phyloP scores from a whole-genome alignment of 2,329 filamentous ascomycete species.

The Akanthomyces muscarius region DNA sequence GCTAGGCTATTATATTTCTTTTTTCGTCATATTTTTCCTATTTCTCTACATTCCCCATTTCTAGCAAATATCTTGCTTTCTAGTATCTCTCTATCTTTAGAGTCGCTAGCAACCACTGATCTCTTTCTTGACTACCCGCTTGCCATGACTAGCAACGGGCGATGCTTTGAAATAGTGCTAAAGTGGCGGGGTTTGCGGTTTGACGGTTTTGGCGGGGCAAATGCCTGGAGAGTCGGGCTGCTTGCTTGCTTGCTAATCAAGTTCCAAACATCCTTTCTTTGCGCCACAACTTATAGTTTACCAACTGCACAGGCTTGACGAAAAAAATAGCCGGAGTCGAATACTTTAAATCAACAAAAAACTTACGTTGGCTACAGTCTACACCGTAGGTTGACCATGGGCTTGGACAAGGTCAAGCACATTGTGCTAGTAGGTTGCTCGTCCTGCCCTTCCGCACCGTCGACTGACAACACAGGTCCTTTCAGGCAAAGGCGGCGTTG shows the following conservation, averaged over 20 bases:
- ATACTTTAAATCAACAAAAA: not conserved
- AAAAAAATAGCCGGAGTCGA: not conserved
- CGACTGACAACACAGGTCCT: constrained; percentile 52
- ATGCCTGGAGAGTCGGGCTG: constrained; percentile 3
- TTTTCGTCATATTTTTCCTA: too few relatives aligned
- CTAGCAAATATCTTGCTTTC: too few relatives aligned
- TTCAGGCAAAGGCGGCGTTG: constrained; percentile 95
- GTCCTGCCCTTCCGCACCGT: not conserved
- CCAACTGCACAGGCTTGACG: not conserved
- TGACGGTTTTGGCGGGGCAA: constrained; percentile 6
- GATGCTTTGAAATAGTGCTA: too few relatives aligned
- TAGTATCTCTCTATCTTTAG: too few relatives aligned
- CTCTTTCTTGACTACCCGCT: too few relatives aligned
- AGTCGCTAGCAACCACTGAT: too few relatives aligned
- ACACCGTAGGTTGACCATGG: constrained; percentile 30
- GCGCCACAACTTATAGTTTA: not conserved
- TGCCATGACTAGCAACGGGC: too few relatives aligned
- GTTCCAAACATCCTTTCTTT: not conserved
- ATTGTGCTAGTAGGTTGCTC: constrained; percentile 62
- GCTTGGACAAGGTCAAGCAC: constrained; percentile 61
- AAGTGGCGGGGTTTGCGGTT: too few relatives aligned
- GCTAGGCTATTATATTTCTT: too few relatives aligned
- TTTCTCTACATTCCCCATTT: too few relatives aligned
- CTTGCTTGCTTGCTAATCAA: constrained; percentile 14
- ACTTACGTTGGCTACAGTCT: not conserved